Evolutionary conservation across 2,329 filamentous ascomycete species (phyloP).

Genomic region (Botrytis fragariae): DNA sequence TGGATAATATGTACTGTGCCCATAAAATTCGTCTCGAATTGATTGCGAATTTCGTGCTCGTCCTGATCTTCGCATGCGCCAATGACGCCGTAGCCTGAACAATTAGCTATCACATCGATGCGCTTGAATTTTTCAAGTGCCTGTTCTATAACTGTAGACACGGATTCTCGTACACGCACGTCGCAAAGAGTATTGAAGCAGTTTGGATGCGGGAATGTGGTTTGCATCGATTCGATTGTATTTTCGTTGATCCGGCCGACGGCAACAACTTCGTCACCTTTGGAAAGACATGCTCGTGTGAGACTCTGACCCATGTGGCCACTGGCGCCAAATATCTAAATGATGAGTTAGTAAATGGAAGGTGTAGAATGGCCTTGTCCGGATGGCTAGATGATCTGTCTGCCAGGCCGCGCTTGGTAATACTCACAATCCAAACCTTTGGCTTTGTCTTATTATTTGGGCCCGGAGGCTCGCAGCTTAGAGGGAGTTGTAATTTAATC

Average conservation of each 20-base stretch:
- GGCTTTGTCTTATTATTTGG: slow-evolving; percentile 67
- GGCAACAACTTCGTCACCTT: slow-evolving; percentile 80
- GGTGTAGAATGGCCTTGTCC: too few relatives aligned
- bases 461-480: slow-evolving; percentile 82
- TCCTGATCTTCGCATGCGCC: slow-evolving; percentile 96
- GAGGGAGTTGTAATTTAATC: slow-evolving; percentile 62
- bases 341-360: slow-evolving; percentile 14
- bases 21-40: slow-evolving; percentile 98
- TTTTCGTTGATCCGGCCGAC: slow-evolving; percentile 83
- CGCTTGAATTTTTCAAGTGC: slow-evolving; percentile 74
- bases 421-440: slow-evolving; percentile 82
- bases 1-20: slow-evolving; percentile 93
- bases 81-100: slow-evolving; percentile 92
- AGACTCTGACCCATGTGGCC: slow-evolving; percentile 93
- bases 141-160: slow-evolving; percentile 66
- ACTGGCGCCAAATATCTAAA: slow-evolving; percentile 87
- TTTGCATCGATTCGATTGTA: slow-evolving; percentile 66
- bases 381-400: background rate
- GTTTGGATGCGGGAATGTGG: slow-evolving; percentile 59
- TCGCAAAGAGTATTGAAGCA: slow-evolving; percentile 86
- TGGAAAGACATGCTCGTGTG: slow-evolving; percentile 74
- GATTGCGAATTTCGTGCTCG: slow-evolving; percentile 88
- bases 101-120: slow-evolving; percentile 89
- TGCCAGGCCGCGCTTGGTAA: background rate
- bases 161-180: slow-evolving; percentile 77